A percentile compares a stretch with the other conserved stretches of the same genome.
Evolutionary conservation across 2,329 filamentous ascomycete species (phyloP).

Genomic region (Fusarium verrucosum): DNA sequence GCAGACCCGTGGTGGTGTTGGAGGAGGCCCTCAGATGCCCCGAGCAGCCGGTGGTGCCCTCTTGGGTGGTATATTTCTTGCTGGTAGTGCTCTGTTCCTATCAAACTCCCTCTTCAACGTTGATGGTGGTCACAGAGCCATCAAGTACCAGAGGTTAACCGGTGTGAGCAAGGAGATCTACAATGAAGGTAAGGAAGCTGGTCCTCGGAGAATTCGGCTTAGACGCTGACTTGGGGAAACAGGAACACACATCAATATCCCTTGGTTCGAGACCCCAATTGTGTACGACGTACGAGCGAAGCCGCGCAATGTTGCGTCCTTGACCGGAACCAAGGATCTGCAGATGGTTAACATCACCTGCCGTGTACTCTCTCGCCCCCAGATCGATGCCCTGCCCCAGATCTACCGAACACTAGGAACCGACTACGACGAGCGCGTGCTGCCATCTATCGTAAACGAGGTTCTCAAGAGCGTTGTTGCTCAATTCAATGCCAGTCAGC

Average conservation of each 20-base stretch:
- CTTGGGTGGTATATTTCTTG: constrained; percentile 55
- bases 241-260: constrained; percentile 93
- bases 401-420: constrained; percentile 96
- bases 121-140: constrained; percentile 97
- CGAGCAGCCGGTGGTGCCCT: constrained; percentile 54
- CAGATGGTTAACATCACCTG: constrained; percentile 99
- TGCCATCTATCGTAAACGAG: constrained; percentile 98
- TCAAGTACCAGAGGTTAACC: constrained; percentile 94
- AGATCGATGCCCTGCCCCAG: constrained; percentile 87
- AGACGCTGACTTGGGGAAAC: constrained; percentile 26
- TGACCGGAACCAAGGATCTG: constrained; percentile 98
- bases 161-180: constrained; percentile 98
- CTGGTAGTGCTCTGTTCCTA: constrained; percentile 61
- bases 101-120: constrained; percentile 79
- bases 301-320: constrained; percentile 93
- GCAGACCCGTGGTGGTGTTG: constrained; percentile 54
- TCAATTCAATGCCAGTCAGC: constrained; percentile 97
- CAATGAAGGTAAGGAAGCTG: constrained; percentile 74
- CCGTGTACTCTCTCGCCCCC: constrained; percentile 93
- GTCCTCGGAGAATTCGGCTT: constrained; percentile 25
- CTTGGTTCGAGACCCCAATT: constrained; percentile 97
- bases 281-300: constrained; percentile 98
- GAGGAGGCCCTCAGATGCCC: constrained; percentile 55
- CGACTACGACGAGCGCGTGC: constrained; percentile 96
- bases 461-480: constrained; percentile 98